A percentile compares a stretch with the other conserved stretches of the same genome.
These are phyloP conservation scores for Neurospora africana DNA, from an alignment of 495 filamentous ascomycete genomes.

Conservation along the genomic window DNA sequence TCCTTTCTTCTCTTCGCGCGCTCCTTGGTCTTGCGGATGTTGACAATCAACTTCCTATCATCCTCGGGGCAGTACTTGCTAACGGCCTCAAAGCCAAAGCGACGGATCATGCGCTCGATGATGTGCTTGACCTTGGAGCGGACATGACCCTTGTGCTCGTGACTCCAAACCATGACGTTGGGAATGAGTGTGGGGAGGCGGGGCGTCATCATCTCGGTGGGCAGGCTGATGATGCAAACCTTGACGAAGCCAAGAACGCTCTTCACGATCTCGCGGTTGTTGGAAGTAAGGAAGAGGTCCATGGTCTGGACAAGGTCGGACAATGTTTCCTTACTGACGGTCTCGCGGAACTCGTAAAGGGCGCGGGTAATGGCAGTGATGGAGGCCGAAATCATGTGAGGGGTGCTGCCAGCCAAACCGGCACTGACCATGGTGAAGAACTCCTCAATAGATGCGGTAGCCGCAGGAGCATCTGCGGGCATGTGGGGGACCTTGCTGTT, in stretches of 20 bases:
- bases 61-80: constrained; percentile 69
- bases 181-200: constrained; percentile 66
- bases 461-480: constrained; percentile 65
- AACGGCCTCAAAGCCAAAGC: constrained; percentile 72
- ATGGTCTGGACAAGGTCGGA: constrained; percentile 80
- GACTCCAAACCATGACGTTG: constrained; percentile 88
- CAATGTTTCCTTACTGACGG: constrained; percentile 43
- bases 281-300: constrained; percentile 86
- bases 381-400: constrained; percentile 90
- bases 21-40: constrained; percentile 90
- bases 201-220: constrained; percentile 61
- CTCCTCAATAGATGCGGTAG: constrained; percentile 72
- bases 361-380: constrained; percentile 87
- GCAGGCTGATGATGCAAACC: constrained; percentile 79
- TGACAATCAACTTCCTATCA: constrained; percentile 80
- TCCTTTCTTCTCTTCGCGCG: constrained; percentile 76
- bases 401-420: constrained; percentile 78
- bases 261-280: constrained; percentile 91
- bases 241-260: constrained; percentile 92
- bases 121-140: constrained; percentile 96
- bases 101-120: constrained; percentile 79
- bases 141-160: constrained; percentile 95
- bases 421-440: constrained; percentile 98
- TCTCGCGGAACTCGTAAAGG: constrained; percentile 74
- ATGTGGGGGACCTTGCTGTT: constrained; percentile 80